Conservation (phyloP, 1,284 basidiomycete species). For the Acaromyces ingoldii region DNA sequence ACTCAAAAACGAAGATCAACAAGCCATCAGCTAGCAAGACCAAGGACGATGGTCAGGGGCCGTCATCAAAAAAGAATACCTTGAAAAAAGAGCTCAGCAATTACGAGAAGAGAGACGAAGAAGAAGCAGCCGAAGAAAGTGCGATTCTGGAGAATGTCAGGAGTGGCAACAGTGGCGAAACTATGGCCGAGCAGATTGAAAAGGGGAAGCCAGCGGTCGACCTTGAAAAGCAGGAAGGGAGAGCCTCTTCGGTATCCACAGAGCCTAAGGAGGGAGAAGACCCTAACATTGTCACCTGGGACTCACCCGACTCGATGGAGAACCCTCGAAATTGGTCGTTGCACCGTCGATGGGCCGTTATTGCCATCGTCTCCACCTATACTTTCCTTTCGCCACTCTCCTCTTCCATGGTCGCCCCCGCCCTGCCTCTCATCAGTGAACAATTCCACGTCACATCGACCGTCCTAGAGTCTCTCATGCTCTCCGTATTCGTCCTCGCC, state of each 20-base stretch:
- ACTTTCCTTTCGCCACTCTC: constrained; percentile 40
- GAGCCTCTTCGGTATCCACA: neutral
- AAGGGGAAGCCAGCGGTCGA: neutral
- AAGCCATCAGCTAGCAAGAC: neutral
- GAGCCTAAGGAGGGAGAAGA: constrained; percentile 11
- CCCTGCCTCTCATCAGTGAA: constrained; percentile 21
- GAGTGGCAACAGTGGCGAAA: constrained; percentile 2
- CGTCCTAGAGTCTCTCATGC: constrained; percentile 23
- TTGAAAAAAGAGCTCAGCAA: neutral
- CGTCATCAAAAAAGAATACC: neutral
- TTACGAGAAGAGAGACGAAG: neutral
- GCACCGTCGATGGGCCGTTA: constrained; percentile 62
- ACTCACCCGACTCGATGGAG: constrained; percentile 60
- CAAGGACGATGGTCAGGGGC: neutral
- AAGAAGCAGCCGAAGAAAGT: constrained; percentile 2
- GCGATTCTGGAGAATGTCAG: neutral
- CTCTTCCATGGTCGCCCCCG: constrained; percentile 45
- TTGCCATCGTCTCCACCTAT: constrained; percentile 43
- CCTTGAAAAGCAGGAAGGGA: constrained; percentile 2
- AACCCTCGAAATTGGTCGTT: constrained; percentile 68
- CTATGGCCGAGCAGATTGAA: neutral
- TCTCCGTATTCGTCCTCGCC: constrained; percentile 39
- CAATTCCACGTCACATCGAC: constrained; percentile 26
- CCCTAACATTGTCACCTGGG: constrained; percentile 59
- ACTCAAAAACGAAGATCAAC: neutral